Percentiles rank a stretch among this genome's conserved stretches.
Conservation (phyloP, 1,284 basidiomycete genomes). For the Cutaneotrichosporon sp. region DNA sequence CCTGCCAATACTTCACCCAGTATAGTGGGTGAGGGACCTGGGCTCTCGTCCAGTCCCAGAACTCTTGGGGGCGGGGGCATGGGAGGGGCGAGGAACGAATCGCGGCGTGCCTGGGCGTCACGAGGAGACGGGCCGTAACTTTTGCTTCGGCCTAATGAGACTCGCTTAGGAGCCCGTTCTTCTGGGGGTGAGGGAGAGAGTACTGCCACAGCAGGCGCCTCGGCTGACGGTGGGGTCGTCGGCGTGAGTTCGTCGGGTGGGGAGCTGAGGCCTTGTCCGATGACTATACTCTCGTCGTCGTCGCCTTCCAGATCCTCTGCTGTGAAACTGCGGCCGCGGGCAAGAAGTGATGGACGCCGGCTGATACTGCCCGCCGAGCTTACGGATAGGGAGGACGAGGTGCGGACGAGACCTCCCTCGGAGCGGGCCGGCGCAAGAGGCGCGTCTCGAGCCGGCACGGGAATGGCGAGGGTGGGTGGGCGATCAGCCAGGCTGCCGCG, state of each 20-base stretch:
- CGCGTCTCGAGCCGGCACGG: not conserved
- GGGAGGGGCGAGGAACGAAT: slow-evolving; percentile 10
- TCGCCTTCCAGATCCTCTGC: slow-evolving; percentile 47
- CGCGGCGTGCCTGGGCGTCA: slow-evolving; percentile 6
- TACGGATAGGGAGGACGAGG: slow-evolving; percentile 25
- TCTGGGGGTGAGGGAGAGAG: not conserved
- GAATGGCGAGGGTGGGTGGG: not conserved
- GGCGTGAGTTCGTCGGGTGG: not conserved
- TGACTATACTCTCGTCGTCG: slow-evolving; percentile 10
- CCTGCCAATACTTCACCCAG: not conserved
- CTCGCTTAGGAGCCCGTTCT: slow-evolving; percentile 4
- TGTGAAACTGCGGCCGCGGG: slow-evolving; percentile 50
- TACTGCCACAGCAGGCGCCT: slow-evolving; percentile 8
- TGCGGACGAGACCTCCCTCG: slow-evolving; percentile 19
- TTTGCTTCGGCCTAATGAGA: not conserved
- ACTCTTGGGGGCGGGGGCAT: not conserved
- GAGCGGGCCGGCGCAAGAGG: not conserved
- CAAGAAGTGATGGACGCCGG: slow-evolving; percentile 39
- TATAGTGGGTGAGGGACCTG: not conserved
- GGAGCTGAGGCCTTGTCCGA: not conserved
- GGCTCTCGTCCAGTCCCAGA: not conserved
- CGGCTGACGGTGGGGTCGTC: not conserved
- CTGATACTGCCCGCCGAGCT: slow-evolving; percentile 26
- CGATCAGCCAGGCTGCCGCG: not conserved
- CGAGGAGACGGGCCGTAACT: not conserved